Evolutionary conservation across 192 early-diverging fungal species (phyloP).

Genomic region (Coemansia sp.): DNA sequence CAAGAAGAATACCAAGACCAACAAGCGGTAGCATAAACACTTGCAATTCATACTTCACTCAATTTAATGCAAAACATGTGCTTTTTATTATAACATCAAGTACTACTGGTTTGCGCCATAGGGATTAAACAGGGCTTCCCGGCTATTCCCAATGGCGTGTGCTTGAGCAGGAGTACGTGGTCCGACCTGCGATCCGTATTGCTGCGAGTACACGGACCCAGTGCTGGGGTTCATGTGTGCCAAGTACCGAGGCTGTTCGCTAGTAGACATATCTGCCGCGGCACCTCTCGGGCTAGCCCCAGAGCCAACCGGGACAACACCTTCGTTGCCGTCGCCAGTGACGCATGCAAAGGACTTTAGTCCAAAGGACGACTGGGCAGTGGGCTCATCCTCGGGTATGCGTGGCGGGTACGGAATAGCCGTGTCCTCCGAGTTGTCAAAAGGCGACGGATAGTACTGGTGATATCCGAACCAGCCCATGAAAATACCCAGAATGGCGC

Average conservation of each 20-base stretch:
- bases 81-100: too few relatives aligned
- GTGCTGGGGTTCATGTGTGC: slow-evolving; percentile 4
- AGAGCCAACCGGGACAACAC: background rate
- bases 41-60: background rate
- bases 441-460: slow-evolving; percentile 69
- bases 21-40: too few relatives aligned
- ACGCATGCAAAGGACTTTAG: slow-evolving; percentile 20
- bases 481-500: slow-evolving; percentile 61
- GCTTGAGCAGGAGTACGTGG: slow-evolving; percentile 13
- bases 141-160: slow-evolving; percentile 20
- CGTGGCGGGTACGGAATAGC: slow-evolving; percentile 46
- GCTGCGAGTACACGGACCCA: slow-evolving; percentile 26
- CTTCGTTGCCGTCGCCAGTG: background rate
- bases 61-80: background rate
- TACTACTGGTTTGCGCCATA: background rate
- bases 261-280: background rate
- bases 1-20: too few relatives aligned
- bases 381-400: slow-evolving; percentile 37
- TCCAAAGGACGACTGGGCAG: slow-evolving; percentile 2
- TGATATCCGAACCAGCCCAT: slow-evolving; percentile 70
- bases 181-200: slow-evolving; percentile 18
- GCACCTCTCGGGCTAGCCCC: background rate
- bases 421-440: slow-evolving; percentile 18
- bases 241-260: background rate
- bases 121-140: slow-evolving; percentile 19